phyloP scores from a whole-genome alignment of 2,329 filamentous ascomycete species.

The Colletotrichum sp. region DNA sequence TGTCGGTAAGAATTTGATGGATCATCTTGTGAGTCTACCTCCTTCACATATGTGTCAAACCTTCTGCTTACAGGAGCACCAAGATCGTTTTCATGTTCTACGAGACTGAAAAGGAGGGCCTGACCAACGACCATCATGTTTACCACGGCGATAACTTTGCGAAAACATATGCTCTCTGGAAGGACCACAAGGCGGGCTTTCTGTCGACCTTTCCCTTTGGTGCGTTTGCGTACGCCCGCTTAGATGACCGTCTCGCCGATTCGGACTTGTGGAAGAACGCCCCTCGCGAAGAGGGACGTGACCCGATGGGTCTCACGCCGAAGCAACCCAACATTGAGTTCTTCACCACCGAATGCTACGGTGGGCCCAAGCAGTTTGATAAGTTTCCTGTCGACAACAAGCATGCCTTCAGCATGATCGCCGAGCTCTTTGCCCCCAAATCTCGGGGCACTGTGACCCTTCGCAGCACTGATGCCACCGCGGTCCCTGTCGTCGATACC shows the following conservation, averaged over 20 bases:
- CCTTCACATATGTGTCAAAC: not conserved
- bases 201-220: constrained; percentile 69
- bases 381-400: constrained; percentile 58
- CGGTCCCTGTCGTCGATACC: constrained; percentile 62
- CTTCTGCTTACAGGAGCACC: not conserved
- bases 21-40: constrained; percentile 45
- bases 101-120: constrained; percentile 53
- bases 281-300: constrained; percentile 52
- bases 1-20: constrained; percentile 56
- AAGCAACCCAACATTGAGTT: constrained; percentile 66
- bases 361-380: constrained; percentile 62
- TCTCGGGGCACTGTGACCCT: constrained; percentile 62
- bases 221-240: constrained; percentile 64
- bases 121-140: constrained; percentile 59
- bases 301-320: constrained; percentile 65
- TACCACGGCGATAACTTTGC: constrained; percentile 58
- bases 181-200: constrained; percentile 62
- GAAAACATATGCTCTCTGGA: constrained; percentile 59
- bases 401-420: constrained; percentile 62
- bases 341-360: constrained; percentile 67
- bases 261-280: constrained; percentile 60
- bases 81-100: constrained; percentile 66
- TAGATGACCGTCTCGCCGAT: constrained; percentile 63
- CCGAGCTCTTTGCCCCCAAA: constrained; percentile 61
- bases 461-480: constrained; percentile 48